phyloP scores from a whole-genome alignment of 2,329 filamentous ascomycete genomes.

The Tolypocladium tropicale region DNA sequence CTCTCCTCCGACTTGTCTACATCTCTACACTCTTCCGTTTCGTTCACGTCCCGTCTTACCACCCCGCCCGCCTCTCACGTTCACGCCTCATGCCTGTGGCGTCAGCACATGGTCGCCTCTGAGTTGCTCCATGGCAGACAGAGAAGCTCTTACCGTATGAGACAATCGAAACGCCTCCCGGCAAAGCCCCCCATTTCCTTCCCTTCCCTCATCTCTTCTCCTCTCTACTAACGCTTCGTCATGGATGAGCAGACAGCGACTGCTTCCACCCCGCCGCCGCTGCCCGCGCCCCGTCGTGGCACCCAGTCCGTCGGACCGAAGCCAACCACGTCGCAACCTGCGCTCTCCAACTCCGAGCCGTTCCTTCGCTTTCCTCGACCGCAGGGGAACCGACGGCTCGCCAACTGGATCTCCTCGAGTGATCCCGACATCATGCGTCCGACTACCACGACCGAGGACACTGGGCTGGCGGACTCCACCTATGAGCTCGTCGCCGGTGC shows the following conservation, averaged over 20 bases:
- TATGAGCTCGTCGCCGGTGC: conserved; percentile 46
- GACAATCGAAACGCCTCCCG: conserved; percentile 10
- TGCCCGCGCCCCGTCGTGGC: conserved; percentile 16
- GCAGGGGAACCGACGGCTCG: conserved; percentile 43
- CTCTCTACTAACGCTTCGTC: conserved; percentile 32
- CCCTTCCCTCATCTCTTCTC: too few species aligned
- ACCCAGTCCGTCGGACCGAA: conserved; percentile 15
- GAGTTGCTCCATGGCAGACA: conserved; percentile 1
- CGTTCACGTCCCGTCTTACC: conserved; percentile 5
- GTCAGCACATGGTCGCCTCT: background rate
- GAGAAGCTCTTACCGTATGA: conserved; percentile 11
- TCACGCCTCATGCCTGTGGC: background rate
- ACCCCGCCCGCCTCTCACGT: background rate
- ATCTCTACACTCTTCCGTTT: conserved; percentile 1
- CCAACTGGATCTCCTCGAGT: conserved; percentile 49
- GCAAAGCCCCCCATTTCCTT: too few species aligned
- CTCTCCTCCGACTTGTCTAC: background rate
- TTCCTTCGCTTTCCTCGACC: conserved; percentile 47
- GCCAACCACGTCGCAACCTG: conserved; percentile 7
- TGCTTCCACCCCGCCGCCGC: conserved; percentile 16
- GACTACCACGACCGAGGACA: conserved; percentile 32
- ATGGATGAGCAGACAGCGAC: conserved; percentile 38
- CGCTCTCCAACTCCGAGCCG: conserved; percentile 33
- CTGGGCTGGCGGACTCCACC: conserved; percentile 43
- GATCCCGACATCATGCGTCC: conserved; percentile 46